Evolutionary conservation across 495 filamentous ascomycete genomes (phyloP).

Genomic region (Astrothelium subdiscretum): DNA sequence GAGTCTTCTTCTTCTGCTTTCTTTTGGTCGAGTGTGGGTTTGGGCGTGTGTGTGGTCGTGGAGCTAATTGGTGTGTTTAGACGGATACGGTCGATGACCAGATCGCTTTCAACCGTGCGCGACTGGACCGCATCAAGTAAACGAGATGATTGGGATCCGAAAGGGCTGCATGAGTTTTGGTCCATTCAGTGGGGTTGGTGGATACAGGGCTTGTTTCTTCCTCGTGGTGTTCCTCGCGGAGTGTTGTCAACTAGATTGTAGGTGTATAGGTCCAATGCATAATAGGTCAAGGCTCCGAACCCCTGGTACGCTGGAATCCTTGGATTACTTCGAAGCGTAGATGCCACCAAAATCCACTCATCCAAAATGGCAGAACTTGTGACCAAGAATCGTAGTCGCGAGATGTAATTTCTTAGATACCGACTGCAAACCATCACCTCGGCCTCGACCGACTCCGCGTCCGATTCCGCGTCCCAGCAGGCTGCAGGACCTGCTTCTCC

Average conservation of each 20-base stretch:
- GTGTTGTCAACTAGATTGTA: neutral
- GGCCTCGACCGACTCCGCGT: neutral
- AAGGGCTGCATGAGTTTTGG: neutral
- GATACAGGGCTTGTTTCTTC: neutral
- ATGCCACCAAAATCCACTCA: no score
- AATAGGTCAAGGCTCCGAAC: no score
- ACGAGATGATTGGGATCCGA: neutral
- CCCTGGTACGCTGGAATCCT: neutral
- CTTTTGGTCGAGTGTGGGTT: neutral
- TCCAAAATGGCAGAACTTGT: no score
- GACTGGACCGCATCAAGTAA: conserved; percentile 45
- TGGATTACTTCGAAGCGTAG: no score
- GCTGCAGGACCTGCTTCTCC: neutral
- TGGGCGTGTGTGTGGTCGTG: conserved; percentile 12
- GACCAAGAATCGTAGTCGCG: no score
- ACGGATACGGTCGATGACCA: conserved; percentile 62
- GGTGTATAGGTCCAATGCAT: neutral
- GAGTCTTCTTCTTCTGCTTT: conserved; percentile 32
- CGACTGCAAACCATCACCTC: no score
- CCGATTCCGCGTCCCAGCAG: neutral
- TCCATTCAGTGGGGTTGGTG: neutral
- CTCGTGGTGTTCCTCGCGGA: neutral
- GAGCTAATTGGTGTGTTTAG: conserved; percentile 13
- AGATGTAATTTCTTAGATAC: no score
- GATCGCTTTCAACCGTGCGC: conserved; percentile 55